A percentile compares a stretch with the other conserved stretches of the same genome.
Evolutionary conservation across 257 asterid genomes (phyloP).

Genomic region (Solanum commersonii): DNA sequence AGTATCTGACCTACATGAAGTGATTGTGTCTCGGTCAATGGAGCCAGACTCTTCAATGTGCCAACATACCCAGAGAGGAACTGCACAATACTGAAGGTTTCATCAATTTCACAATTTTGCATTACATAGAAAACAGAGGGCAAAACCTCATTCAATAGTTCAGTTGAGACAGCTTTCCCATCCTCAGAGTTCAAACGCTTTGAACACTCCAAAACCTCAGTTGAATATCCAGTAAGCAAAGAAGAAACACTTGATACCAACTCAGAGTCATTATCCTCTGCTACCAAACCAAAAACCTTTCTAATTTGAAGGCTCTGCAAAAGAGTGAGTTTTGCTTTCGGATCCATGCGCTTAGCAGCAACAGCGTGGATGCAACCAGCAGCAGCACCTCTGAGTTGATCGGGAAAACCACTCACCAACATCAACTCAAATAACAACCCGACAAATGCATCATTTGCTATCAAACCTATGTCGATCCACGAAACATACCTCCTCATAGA

Average conservation of each 20-base stretch:
- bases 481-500: constrained; percentile 61
- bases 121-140: constrained; percentile 78
- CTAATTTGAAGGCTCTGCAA: constrained; percentile 64
- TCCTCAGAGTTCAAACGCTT: constrained; percentile 54
- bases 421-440: constrained; percentile 67
- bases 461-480: constrained; percentile 93
- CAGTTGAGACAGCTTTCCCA: constrained; percentile 47
- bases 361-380: constrained; percentile 66
- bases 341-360: constrained; percentile 85
- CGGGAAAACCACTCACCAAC: constrained; percentile 49
- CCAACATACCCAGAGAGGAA: constrained; percentile 81
- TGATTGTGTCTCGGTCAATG: constrained; percentile 59
- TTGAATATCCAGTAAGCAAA: constrained; percentile 78
- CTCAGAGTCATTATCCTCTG: constrained; percentile 48
- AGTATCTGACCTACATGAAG: constrained; percentile 71
- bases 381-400: constrained; percentile 67
- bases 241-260: constrained; percentile 59
- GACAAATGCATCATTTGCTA: constrained; percentile 59
- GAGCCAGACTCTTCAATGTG: constrained; percentile 64
- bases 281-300: constrained; percentile 64
- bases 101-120: constrained; percentile 61
- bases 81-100: constrained; percentile 65
- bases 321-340: constrained; percentile 58
- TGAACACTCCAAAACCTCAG: constrained; percentile 72
- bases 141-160: constrained; percentile 75